These are phyloP conservation scores for Yamadazyma kitorensis DNA, from an alignment of 805 yeast species.

Conservation along the genomic window DNA sequence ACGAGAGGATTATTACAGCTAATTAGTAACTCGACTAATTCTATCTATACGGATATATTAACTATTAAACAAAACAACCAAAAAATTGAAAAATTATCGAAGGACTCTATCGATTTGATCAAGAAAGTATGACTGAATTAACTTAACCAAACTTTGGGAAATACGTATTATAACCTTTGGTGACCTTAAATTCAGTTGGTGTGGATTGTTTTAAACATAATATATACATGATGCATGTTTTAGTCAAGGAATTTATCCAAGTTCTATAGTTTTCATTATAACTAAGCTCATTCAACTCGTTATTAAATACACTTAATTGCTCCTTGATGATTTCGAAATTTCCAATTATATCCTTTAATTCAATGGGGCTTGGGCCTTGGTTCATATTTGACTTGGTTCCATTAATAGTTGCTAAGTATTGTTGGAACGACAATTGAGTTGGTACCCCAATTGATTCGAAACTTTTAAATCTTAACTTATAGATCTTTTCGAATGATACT, in stretches of 20 bases:
- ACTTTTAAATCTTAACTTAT: slow-evolving; percentile 12
- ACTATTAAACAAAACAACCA: slow-evolving; percentile 8
- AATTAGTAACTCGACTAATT: slow-evolving; percentile 12
- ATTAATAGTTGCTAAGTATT: slow-evolving; percentile 5
- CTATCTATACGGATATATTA: slow-evolving; percentile 12
- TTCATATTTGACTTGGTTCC: background rate
- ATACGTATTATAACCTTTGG: slow-evolving; percentile 10
- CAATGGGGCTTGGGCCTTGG: background rate
- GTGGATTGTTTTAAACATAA: slow-evolving; percentile 4
- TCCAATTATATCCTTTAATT: slow-evolving; percentile 2
- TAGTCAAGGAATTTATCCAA: slow-evolving; percentile 9
- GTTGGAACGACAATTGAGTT: slow-evolving; percentile 4
- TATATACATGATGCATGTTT: slow-evolving; percentile 12
- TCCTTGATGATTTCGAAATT: slow-evolving; percentile 5
- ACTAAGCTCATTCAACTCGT: too few relatives aligned
- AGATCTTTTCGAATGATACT: slow-evolving; percentile 9
- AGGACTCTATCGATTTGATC: slow-evolving; percentile 4
- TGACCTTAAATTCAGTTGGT: background rate
- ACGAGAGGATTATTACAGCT: slow-evolving; percentile 13
- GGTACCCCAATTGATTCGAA: slow-evolving; percentile 16
- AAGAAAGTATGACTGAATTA: slow-evolving; percentile 4
- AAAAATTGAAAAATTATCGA: slow-evolving; percentile 6
- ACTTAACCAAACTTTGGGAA: slow-evolving; percentile 11
- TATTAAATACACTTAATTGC: slow-evolving; percentile 2
- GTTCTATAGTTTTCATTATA: slow-evolving; percentile 3